Base-by-base conservation (phyloP, 345 rosid genomes). In the Eutrema heterophyllum region DNA sequence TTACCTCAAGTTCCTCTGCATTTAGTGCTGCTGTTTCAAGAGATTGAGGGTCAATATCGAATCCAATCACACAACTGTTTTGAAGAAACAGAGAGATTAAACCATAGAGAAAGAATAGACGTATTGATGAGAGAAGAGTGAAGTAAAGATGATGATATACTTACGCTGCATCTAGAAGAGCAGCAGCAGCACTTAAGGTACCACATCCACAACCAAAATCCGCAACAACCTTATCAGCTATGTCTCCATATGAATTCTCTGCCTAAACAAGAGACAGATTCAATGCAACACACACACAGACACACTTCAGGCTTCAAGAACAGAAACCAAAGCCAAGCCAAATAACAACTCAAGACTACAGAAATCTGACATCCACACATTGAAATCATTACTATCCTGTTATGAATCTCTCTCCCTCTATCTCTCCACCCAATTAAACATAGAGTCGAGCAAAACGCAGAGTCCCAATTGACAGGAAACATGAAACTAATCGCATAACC, bases 201-300 rank as follows among this genome's bases (percentile, higher is more conserved):
- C 95, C 97, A 67, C 98, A 94, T 0, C 98, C 97, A 43, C 97
- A 94, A 2, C 99, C 99, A 64, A 94, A 94, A 92, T 94, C 98
- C 0, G 90, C 98, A 38, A 89, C 96, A 0, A 94, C 85, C 79
- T 88, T 89, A 68, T 71, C 68, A 63, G 73, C 72, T 73, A 91
- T 87, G 72, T 91, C 98, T 64, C 87, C 96, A 78, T 84, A 94
- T 39, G 96, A 91, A 82, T 83, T 88, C 78, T 89, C 97, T 7
- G 97, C 99, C 99, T 94, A 75, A 56, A 12, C 63, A 74, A 55
- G 6, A 53, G 27, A 68, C 54, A 66, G 5, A 45, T 33, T 30
- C 73, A 78, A 53, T 11, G 2, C 40, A 38, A 36, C 39, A 35
- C 43, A 73, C 35, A 29, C 6, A 49, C 26, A 63, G 24, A 21